Evolutionary conservation across 768 basidiomycete genomes (phyloP).

Genomic region (Sistotremastrum suecicum): DNA sequence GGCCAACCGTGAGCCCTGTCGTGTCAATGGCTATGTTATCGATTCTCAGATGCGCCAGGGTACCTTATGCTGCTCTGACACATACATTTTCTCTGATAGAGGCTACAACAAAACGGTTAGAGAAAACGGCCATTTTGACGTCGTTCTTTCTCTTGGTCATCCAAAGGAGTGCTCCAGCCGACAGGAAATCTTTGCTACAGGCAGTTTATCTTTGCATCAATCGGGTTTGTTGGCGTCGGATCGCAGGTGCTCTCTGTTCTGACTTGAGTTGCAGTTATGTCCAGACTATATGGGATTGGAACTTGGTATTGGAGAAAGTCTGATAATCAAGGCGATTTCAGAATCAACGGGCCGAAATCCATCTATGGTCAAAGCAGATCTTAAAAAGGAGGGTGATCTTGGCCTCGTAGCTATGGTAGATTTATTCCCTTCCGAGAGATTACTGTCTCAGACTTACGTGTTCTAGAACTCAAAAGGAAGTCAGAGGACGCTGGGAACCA

Average conservation of each 20-base stretch:
- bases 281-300: constrained; percentile 94
- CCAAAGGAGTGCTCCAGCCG: constrained; percentile 63
- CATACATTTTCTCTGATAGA: constrained; percentile 84
- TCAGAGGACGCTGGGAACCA: constrained; percentile 90
- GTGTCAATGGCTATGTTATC: neutral
- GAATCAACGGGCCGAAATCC: constrained; percentile 88
- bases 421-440: neutral
- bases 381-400: constrained; percentile 91
- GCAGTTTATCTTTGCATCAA: constrained; percentile 96
- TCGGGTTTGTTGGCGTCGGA: constrained; percentile 38
- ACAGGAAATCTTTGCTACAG: constrained; percentile 65
- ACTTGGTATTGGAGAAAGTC: constrained; percentile 89
- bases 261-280: constrained; percentile 42
- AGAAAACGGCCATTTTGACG: constrained; percentile 82
- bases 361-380: constrained; percentile 72
- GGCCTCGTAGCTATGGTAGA: constrained; percentile 91
- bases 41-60: constrained; percentile 28
- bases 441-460: neutral
- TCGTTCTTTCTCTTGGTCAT: constrained; percentile 84
- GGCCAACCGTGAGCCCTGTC: constrained; percentile 60
- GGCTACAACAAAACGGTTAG: constrained; percentile 86
- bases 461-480: constrained; percentile 79
- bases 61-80: constrained; percentile 88
- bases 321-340: constrained; percentile 89
- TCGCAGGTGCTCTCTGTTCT: neutral